Percentiles rank a stretch among this genome's conserved stretches.
Evolutionary conservation across 495 filamentous ascomycete genomes (phyloP).

Genomic region (Neurospora hispaniola): DNA sequence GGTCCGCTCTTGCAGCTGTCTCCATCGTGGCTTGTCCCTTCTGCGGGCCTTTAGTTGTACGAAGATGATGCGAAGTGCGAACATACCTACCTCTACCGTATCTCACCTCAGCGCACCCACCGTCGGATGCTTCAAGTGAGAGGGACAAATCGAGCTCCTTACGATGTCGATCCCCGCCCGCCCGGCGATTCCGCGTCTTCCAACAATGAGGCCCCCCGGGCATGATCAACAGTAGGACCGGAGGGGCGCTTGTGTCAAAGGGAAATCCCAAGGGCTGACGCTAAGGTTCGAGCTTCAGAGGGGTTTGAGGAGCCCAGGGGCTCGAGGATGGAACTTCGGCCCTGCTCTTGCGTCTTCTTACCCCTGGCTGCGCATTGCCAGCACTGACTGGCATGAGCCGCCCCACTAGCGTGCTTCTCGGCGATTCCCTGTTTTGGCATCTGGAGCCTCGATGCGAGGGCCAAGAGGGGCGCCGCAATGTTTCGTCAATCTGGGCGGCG

Average conservation of each 20-base stretch:
- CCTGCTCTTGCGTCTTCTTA: background rate
- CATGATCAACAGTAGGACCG: background rate
- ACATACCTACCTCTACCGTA: background rate
- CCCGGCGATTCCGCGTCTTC: background rate
- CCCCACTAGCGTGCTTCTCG: conserved; percentile 2
- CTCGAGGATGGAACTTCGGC: background rate
- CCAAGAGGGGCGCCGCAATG: conserved; percentile 13
- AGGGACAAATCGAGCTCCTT: background rate
- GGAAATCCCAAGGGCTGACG: background rate
- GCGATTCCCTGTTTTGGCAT: conserved; percentile 17
- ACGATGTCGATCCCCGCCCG: background rate
- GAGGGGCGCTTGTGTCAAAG: background rate
- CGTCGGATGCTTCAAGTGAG: background rate
- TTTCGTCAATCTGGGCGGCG: conserved; percentile 3
- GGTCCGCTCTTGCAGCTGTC: background rate
- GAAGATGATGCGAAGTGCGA: background rate
- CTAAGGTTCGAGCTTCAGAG: background rate
- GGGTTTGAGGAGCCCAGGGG: background rate
- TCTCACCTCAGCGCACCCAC: background rate
- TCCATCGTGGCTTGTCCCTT: background rate
- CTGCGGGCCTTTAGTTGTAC: background rate
- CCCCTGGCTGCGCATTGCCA: background rate
- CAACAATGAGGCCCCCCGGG: background rate
- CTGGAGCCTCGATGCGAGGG: conserved; percentile 1
- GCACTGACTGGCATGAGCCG: background rate